Evolutionary conservation across 2,329 filamentous ascomycete species (phyloP).

Genomic region (Colletotrichum truncatum): DNA sequence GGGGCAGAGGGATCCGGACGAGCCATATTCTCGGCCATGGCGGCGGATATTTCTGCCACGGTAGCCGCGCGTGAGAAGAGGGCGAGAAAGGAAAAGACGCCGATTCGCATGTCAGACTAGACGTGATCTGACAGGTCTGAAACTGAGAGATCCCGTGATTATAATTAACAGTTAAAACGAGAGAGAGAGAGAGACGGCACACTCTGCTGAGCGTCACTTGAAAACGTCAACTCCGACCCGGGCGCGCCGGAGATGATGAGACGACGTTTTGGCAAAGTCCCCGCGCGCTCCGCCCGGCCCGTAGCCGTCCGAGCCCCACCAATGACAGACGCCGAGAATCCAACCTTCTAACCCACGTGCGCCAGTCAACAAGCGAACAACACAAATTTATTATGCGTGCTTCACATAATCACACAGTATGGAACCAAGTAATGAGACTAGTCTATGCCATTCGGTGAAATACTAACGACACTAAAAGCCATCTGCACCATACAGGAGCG

Average conservation of each 20-base stretch:
- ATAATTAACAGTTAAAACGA: too few species aligned
- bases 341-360: neutral
- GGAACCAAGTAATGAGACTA: neutral
- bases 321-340: neutral
- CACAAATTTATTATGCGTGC: too few species aligned
- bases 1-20: conserved; percentile 37
- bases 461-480: neutral
- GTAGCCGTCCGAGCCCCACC: neutral
- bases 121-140: too few species aligned
- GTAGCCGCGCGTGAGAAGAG: neutral
- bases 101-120: too few species aligned
- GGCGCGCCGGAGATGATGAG: neutral
- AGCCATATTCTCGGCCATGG: conserved; percentile 42
- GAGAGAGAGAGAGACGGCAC: too few species aligned
- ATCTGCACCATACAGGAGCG: conserved; percentile 1
- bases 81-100: neutral
- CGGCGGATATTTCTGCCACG: neutral
- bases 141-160: too few species aligned
- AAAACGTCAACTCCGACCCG: too few species aligned
- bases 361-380: too few species aligned
- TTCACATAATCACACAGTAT: too few species aligned
- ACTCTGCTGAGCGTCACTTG: too few species aligned
- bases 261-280: neutral
- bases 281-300: neutral
- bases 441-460: neutral